Conservation (phyloP, 306 rosid genomes). For the Pterocarpus macrocarpus region DNA sequence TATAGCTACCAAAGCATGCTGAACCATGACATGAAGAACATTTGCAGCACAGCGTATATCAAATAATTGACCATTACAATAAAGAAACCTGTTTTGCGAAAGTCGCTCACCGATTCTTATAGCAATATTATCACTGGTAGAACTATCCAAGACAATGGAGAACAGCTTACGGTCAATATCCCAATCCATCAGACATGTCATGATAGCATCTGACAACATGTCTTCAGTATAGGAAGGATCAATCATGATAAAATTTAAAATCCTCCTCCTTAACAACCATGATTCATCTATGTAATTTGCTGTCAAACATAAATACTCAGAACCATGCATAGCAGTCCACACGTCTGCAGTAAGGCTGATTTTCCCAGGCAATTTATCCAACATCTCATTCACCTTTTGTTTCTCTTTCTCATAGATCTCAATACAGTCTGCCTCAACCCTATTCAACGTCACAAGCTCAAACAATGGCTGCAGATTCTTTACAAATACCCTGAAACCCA, state of each 20-base stretch:
- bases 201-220: slow-evolving; percentile 66
- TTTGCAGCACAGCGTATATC: slow-evolving; percentile 72
- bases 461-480: slow-evolving; percentile 84
- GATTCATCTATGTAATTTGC: slow-evolving; percentile 81
- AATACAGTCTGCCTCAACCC: slow-evolving; percentile 78
- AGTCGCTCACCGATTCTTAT: slow-evolving; percentile 65
- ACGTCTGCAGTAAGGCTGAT: slow-evolving; percentile 71
- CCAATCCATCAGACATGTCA: slow-evolving; percentile 80
- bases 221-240: slow-evolving; percentile 84
- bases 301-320: slow-evolving; percentile 70
- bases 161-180: slow-evolving; percentile 81
- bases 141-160: slow-evolving; percentile 72
- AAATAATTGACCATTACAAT: slow-evolving; percentile 74
- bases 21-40: slow-evolving; percentile 47
- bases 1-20: slow-evolving; percentile 56
- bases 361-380: slow-evolving; percentile 85
- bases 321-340: slow-evolving; percentile 64
- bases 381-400: slow-evolving; percentile 73
- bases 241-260: slow-evolving; percentile 64
- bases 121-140: slow-evolving; percentile 61
- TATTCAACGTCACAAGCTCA: slow-evolving; percentile 65
- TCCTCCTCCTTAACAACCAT: slow-evolving; percentile 75
- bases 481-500: slow-evolving; percentile 79
- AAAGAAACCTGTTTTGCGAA: slow-evolving; percentile 75
- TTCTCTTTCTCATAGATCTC: slow-evolving; percentile 78